A percentile compares a stretch with the other conserved stretches of the same genome.
phyloP scores from a whole-genome alignment of 345 rosid genomes.

The Rhodamnia argentea region DNA sequence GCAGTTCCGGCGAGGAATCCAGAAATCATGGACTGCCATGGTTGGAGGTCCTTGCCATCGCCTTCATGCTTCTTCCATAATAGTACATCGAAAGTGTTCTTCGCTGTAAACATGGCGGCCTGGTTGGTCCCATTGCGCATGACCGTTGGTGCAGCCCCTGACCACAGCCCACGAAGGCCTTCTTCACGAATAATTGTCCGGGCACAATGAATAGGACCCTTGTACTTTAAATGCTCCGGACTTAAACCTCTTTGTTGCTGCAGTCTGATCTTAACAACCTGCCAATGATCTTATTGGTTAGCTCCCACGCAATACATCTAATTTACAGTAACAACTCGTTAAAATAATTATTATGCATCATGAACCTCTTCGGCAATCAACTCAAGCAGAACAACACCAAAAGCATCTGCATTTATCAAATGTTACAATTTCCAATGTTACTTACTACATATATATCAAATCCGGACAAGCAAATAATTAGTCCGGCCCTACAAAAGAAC shows the following conservation, averaged over 20 bases:
- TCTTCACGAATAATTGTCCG: conserved; percentile 56
- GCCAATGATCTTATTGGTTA: background rate
- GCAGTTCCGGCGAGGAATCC: conserved; percentile 94
- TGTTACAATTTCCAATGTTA: background rate
- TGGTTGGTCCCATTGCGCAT: conserved; percentile 98
- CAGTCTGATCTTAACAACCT: conserved; percentile 94
- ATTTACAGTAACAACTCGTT: background rate
- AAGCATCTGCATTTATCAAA: background rate
- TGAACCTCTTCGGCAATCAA: background rate
- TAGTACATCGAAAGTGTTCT: conserved; percentile 66
- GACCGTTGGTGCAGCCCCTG: conserved; percentile 94
- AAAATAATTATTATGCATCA: background rate
- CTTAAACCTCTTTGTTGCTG: conserved; percentile 92
- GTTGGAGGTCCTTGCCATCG: conserved; percentile 69
- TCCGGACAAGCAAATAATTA: background rate
- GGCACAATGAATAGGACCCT: conserved; percentile 91
- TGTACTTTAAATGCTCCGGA: conserved; percentile 70
- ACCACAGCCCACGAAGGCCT: conserved; percentile 81
- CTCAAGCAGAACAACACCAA: background rate
- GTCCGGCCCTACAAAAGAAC: background rate
- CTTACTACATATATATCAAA: background rate
- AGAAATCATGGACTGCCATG: conserved; percentile 96
- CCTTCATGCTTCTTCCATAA: conserved; percentile 97
- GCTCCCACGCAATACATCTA: background rate
- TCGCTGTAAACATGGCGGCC: conserved; percentile 94